These are phyloP conservation scores for Paecilomyces fulvus DNA, from an alignment of 2,329 filamentous ascomycete species.

Conservation along the genomic window DNA sequence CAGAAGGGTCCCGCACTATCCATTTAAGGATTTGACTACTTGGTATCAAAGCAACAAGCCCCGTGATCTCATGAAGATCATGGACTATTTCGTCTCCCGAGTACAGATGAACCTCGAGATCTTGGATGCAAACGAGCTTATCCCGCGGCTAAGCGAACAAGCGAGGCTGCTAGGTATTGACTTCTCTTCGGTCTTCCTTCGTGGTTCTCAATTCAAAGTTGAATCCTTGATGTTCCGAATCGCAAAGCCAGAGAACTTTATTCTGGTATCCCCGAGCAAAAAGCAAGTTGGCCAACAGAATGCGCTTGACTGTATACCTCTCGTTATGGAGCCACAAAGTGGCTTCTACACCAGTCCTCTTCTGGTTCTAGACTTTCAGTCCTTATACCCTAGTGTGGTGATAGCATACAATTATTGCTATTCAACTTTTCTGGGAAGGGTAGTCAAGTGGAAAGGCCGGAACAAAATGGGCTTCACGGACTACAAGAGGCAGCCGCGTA, in stretches of 20 bases:
- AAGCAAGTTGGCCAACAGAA: slow-evolving; percentile 93
- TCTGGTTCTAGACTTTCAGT: slow-evolving; percentile 90
- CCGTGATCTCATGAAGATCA: slow-evolving; percentile 61
- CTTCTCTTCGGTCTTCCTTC: slow-evolving; percentile 91
- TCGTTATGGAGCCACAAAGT: slow-evolving; percentile 97
- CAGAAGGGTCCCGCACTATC: slow-evolving; percentile 78
- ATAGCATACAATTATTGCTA: slow-evolving; percentile 99
- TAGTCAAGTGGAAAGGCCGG: slow-evolving; percentile 76
- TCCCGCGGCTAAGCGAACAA: slow-evolving; percentile 86
- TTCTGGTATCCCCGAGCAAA: slow-evolving; percentile 79
- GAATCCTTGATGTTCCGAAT: slow-evolving; percentile 98
- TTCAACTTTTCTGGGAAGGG: slow-evolving; percentile 84
- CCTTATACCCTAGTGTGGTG: slow-evolving; percentile 94
- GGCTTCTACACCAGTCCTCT: slow-evolving; percentile 87
- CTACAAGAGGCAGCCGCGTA: slow-evolving; percentile 65
- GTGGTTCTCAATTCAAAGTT: slow-evolving; percentile 96
- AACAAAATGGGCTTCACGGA: slow-evolving; percentile 94
- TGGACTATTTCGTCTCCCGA: slow-evolving; percentile 69
- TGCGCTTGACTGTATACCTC: slow-evolving; percentile 81
- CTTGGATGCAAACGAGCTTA: slow-evolving; percentile 78
- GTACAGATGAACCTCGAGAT: slow-evolving; percentile 83
- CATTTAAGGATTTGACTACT: slow-evolving; percentile 64
- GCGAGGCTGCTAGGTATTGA: slow-evolving; percentile 87
- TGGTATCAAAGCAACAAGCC: slow-evolving; percentile 70
- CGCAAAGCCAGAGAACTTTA: slow-evolving; percentile 90